Evolutionary conservation across 768 basidiomycete species (phyloP), one percentile per base, ranked within the genome.

Genomic region (Tylopilus sp.): DNA sequence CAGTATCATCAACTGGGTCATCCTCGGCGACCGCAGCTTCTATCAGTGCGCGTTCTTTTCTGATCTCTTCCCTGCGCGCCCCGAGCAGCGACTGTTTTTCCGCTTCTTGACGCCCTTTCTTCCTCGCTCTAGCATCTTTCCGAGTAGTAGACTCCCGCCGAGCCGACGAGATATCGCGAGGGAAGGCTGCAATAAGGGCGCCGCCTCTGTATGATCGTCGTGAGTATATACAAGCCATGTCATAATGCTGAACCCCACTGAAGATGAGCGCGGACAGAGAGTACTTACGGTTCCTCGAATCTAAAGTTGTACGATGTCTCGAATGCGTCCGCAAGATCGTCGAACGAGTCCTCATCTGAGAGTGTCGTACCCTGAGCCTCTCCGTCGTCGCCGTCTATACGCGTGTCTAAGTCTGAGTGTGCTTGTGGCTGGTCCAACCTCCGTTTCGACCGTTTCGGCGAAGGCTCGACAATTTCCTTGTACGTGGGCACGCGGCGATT

Each of bases 261-360:
- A 35, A 20, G 8, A 23, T 13, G n/a, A 22, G 26, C 25, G 15
- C 17, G 35, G n/a, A 1, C 17, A 57, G 30, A 23, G 38, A n/a
- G 7, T 17, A 83, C 92, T 61, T 62, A 92, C 82, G 91, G 88
- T 69, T 99, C 95, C 68, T 99, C 95, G 67, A 92, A 99, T 47
- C 97, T 84, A 73, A 97, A 97, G 69, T 98, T 98, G 72, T 98
- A 99, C 15, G 88, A 89, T n/a, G 82, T 83, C 72, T 99, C 97
- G 57, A 98, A 99, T 40, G 82, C 81, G 25, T 97, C 95, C 6
- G 85, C 88, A 55, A 90, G 83, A 40, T 95, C 91, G 48, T 97
- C 93, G 59, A 97, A 97, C 17, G 88, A 79, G 31, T 85, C 82
- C 6, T 88, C 86, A 10, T 86, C 81, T 9, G 76, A 68, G 1